Evolutionary conservation across 2,329 filamentous ascomycete species (phyloP).

Genomic region (Dactylellina haptotyla): DNA sequence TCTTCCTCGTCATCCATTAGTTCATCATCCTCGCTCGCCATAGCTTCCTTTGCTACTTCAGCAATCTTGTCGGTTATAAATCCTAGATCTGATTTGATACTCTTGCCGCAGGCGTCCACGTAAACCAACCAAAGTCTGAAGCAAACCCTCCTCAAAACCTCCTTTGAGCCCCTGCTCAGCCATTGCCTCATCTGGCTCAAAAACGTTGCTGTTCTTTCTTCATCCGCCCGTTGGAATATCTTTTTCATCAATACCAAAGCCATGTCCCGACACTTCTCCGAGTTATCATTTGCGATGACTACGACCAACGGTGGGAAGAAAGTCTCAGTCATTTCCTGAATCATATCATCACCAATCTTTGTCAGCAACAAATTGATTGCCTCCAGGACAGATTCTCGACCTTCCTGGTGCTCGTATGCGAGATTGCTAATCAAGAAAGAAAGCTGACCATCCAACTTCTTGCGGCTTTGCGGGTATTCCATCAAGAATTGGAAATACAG

Average conservation of each 20-base stretch:
- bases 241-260: constrained; percentile 82
- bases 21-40: constrained; percentile 60
- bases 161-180: constrained; percentile 78
- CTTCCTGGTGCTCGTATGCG: constrained; percentile 87
- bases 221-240: constrained; percentile 80
- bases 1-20: constrained; percentile 62
- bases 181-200: constrained; percentile 77
- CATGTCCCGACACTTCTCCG: constrained; percentile 82
- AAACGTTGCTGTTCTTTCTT: constrained; percentile 76
- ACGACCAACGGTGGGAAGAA: constrained; percentile 89
- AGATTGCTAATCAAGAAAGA: constrained; percentile 89
- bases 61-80: constrained; percentile 41
- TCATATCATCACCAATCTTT: constrained; percentile 82
- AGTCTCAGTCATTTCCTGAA: constrained; percentile 81
- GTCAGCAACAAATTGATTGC: constrained; percentile 84
- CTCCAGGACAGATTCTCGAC: constrained; percentile 92
- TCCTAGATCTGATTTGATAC: constrained; percentile 22
- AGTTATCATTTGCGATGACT: constrained; percentile 87
- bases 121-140: constrained; percentile 85
- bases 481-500: constrained; percentile 94
- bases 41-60: constrained; percentile 38
- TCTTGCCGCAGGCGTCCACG: constrained; percentile 67
- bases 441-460: constrained; percentile 87
- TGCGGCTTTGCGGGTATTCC: constrained; percentile 92
- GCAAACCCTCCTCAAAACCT: constrained; percentile 75